Evolutionary conservation across 2,329 filamentous ascomycete species (phyloP).

Genomic region (Penicillium decumbens): DNA sequence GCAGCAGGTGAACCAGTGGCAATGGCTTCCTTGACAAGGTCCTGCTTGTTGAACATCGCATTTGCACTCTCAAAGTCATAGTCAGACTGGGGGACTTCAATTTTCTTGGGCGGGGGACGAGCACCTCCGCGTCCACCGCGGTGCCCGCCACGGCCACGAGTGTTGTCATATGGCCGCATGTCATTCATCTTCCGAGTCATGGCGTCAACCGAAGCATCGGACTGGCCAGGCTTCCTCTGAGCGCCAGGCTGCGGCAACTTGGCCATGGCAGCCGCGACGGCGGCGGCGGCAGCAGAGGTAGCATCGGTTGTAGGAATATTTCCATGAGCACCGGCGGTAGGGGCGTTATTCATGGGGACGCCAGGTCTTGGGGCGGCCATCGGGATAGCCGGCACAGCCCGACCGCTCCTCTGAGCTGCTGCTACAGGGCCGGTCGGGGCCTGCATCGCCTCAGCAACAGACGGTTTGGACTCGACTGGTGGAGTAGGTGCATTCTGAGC

Average conservation of each 20-base stretch:
- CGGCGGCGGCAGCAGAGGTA: slow-evolving; percentile 47
- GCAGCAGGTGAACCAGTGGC: slow-evolving; percentile 66
- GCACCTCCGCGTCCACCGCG: slow-evolving; percentile 48
- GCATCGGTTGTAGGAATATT: slow-evolving; percentile 44
- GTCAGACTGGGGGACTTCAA: slow-evolving; percentile 84
- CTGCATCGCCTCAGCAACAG: slow-evolving; percentile 36
- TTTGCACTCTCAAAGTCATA: slow-evolving; percentile 88
- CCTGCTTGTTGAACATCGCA: slow-evolving; percentile 84
- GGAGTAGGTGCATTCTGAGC: slow-evolving; percentile 33
- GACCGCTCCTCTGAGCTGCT: slow-evolving; percentile 39
- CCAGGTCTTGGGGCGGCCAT: slow-evolving; percentile 35
- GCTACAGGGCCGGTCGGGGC: slow-evolving; percentile 23
- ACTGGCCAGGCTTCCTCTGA: slow-evolving; percentile 32
- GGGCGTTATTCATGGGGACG: slow-evolving; percentile 24
- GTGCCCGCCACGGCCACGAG: slow-evolving; percentile 38
- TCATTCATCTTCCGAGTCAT: slow-evolving; percentile 46
- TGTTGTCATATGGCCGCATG: slow-evolving; percentile 41
- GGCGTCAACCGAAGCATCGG: slow-evolving; percentile 37
- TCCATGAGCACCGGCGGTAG: slow-evolving; percentile 27
- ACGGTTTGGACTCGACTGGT: slow-evolving; percentile 39
- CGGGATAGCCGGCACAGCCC: slow-evolving; percentile 46
- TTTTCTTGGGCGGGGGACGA: slow-evolving; percentile 55
- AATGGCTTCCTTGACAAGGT: slow-evolving; percentile 82
- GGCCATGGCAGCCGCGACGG: slow-evolving; percentile 50
- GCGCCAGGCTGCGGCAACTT: slow-evolving; percentile 43